Conservation (phyloP, 257 asterid species). For the Scutellaria barbata region DNA sequence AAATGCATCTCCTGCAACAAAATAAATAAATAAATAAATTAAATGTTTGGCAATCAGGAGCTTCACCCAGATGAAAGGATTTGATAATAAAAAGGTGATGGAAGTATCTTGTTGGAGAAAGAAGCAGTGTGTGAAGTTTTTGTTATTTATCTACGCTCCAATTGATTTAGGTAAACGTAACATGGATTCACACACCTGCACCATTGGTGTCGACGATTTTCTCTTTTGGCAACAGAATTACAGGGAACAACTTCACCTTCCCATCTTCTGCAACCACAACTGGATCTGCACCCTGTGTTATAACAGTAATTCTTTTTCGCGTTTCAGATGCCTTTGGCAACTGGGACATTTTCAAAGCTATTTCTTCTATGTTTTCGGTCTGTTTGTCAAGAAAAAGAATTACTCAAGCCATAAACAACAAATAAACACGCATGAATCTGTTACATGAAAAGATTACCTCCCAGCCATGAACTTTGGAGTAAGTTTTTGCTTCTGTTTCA, state of each 20-base stretch:
- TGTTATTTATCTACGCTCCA: no score
- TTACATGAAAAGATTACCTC: constrained; percentile 62
- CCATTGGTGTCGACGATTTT: constrained; percentile 94
- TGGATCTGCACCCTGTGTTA: constrained; percentile 96
- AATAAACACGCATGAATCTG: constrained; percentile 1
- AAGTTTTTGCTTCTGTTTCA: constrained; percentile 93
- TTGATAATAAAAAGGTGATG: no score
- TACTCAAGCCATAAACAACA: constrained; percentile 15
- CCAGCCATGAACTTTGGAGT: constrained; percentile 97
- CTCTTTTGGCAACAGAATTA: constrained; percentile 79
- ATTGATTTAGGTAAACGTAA: background rate
- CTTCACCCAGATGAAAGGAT: no score
- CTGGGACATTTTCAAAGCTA: constrained; percentile 84
- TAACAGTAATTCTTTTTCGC: constrained; percentile 81
- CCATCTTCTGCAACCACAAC: constrained; percentile 93
- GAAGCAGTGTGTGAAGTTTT: no score
- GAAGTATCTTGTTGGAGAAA: no score
- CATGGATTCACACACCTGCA: constrained; percentile 62
- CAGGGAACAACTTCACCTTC: constrained; percentile 73
- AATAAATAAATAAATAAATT: no score
- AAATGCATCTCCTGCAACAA: constrained; percentile 70
- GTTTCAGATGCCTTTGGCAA: constrained; percentile 88
- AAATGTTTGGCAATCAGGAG: background rate
- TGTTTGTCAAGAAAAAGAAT: constrained; percentile 39
- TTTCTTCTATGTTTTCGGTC: constrained; percentile 90